These are phyloP conservation scores for Cordia subcordata DNA, from an alignment of 257 asterid genomes.

Conservation along the genomic window DNA sequence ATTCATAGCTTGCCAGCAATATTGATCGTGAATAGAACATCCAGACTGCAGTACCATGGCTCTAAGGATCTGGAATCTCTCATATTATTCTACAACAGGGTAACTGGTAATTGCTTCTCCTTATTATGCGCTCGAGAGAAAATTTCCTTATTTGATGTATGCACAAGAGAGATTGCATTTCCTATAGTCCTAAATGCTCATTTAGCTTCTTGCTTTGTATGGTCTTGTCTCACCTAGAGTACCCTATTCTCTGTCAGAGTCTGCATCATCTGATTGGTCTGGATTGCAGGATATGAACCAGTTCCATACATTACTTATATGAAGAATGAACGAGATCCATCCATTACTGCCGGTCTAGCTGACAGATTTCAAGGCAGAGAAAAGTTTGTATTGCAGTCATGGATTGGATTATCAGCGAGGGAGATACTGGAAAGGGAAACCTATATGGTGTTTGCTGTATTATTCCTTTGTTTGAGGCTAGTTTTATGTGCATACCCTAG, in stretches of 20 bases:
- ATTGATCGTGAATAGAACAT: slow-evolving; percentile 39
- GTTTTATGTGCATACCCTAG: slow-evolving; percentile 33
- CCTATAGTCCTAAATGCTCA: neutral
- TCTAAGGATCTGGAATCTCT: slow-evolving; percentile 47
- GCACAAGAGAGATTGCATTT: too few species aligned
- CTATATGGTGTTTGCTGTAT: slow-evolving; percentile 33
- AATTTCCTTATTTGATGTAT: too few species aligned
- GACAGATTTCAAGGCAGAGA: slow-evolving; percentile 13
- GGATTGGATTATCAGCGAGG: slow-evolving; percentile 26
- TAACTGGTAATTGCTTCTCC: slow-evolving; percentile 47
- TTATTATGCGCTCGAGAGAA: neutral
- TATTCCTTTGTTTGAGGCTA: slow-evolving; percentile 40
- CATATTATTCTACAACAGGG: slow-evolving; percentile 40
- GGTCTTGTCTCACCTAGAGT: too few species aligned
- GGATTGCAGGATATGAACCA: slow-evolving; percentile 11
- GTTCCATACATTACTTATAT: neutral
- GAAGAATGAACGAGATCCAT: slow-evolving; percentile 1
- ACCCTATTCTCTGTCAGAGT: neutral
- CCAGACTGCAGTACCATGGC: slow-evolving; percentile 42
- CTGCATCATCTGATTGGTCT: neutral
- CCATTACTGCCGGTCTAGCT: slow-evolving; percentile 16
- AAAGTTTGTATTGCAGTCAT: slow-evolving; percentile 9
- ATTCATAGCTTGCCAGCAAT: slow-evolving; percentile 68
- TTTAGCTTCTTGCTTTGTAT: neutral
- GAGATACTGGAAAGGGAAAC: slow-evolving; percentile 38